Percentiles rank a stretch among this genome's conserved stretches.
Evolutionary conservation across 139 green algal genomes (phyloP).

Genomic region (Coccomyxa sp.): DNA sequence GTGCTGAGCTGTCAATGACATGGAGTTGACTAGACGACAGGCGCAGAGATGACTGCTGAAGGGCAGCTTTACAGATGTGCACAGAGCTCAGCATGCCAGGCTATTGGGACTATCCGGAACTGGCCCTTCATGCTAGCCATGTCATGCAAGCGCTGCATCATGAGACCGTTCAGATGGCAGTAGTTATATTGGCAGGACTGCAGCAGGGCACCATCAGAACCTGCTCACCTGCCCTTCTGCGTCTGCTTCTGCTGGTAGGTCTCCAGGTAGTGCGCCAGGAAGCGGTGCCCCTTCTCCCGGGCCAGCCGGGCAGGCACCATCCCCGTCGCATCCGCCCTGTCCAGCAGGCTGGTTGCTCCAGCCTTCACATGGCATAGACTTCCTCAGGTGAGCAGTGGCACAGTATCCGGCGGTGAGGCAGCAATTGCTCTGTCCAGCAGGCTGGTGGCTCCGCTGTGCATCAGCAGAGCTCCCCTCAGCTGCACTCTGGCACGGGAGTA

Average conservation of each 20-base stretch:
- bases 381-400: neutral
- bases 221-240: neutral
- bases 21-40: neutral
- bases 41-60: neutral
- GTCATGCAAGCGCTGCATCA: too few relatives aligned
- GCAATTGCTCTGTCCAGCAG: neutral
- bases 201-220: neutral
- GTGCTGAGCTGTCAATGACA: neutral
- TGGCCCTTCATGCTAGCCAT: too few relatives aligned
- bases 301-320: constrained; percentile 85
- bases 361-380: constrained; percentile 31
- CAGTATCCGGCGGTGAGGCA: neutral
- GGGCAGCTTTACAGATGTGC: too few relatives aligned
- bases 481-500: too few relatives aligned
- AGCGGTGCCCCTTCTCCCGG: constrained; percentile 85
- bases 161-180: too few relatives aligned
- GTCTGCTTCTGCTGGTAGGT: constrained; percentile 45
- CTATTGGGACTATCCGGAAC: too few relatives aligned
- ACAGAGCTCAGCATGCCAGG: too few relatives aligned
- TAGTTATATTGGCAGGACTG: too few relatives aligned
- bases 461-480: too few relatives aligned
- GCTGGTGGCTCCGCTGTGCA: too few relatives aligned
- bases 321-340: constrained; percentile 72
- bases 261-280: constrained; percentile 58
- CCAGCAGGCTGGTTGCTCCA: constrained; percentile 53